Percentiles rank a stretch among this genome's conserved stretches.
phyloP scores from a whole-genome alignment of 768 basidiomycete genomes.

The Pleurotus citrinopileatus region DNA sequence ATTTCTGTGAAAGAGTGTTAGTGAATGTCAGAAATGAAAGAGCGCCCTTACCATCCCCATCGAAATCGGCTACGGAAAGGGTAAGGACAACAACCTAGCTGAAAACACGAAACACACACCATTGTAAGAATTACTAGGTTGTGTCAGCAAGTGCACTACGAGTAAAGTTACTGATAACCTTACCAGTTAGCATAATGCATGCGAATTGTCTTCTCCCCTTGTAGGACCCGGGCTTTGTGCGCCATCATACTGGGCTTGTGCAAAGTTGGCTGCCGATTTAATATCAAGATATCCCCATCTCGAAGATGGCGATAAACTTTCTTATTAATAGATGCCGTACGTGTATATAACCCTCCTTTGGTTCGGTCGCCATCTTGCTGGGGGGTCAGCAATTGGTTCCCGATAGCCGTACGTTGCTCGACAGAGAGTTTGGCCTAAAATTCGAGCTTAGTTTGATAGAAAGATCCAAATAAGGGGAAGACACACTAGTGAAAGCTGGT shows the following conservation, averaged over 20 bases:
- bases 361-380: slow-evolving; percentile 63
- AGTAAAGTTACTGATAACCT: slow-evolving; percentile 20
- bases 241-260: slow-evolving; percentile 99
- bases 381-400: slow-evolving; percentile 92
- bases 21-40: slow-evolving; percentile 11
- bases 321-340: slow-evolving; percentile 84
- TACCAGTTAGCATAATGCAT: slow-evolving; percentile 99
- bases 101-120: slow-evolving; percentile 42
- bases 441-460: slow-evolving; percentile 7
- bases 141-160: not conserved
- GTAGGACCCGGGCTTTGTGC: slow-evolving; percentile 86
- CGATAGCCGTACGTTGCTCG: slow-evolving; percentile 92
- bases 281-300: slow-evolving; percentile 92
- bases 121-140: slow-evolving; percentile 89
- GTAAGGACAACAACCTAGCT: not conserved
- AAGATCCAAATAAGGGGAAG: not conserved
- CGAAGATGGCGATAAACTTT: slow-evolving; percentile 95
- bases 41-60: slow-evolving; percentile 71
- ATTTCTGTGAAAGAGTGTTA: slow-evolving; percentile 61
- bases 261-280: slow-evolving; percentile 97
- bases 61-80: slow-evolving; percentile 70
- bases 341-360: slow-evolving; percentile 64
- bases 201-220: slow-evolving; percentile 97
- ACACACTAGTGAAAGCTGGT: slow-evolving; percentile 75
- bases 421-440: slow-evolving; percentile 76